Evolutionary conservation across 2,329 filamentous ascomycete genomes (phyloP).

Genomic region (Thermothelomyces thermophilus): DNA sequence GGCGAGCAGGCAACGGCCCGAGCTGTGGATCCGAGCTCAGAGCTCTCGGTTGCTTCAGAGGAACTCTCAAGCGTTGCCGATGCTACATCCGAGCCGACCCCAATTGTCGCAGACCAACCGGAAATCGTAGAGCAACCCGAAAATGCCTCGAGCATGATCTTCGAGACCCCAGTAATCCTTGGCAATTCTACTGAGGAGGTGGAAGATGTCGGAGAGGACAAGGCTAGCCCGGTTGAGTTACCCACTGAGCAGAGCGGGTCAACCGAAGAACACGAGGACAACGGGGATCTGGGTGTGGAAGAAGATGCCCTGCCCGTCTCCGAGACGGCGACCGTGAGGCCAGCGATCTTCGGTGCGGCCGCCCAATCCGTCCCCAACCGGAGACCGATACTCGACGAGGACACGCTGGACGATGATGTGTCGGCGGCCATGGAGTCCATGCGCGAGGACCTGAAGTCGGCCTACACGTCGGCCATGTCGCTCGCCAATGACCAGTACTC

Average conservation of each 20-base stretch:
- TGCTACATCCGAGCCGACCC: conserved; percentile 14
- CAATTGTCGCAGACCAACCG: conserved; percentile 8
- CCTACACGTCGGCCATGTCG: conserved; percentile 59
- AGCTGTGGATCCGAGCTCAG: neutral
- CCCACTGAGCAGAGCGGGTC: neutral
- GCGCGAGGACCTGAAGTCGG: conserved; percentile 29
- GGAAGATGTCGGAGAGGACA: conserved; percentile 11
- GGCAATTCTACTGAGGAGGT: conserved; percentile 23
- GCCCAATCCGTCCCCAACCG: conserved; percentile 44
- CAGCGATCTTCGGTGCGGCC: conserved; percentile 44
- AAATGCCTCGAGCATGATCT: conserved; percentile 21
- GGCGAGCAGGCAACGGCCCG: neutral
- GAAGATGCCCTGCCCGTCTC: conserved; percentile 14
- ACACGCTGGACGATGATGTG: conserved; percentile 35
- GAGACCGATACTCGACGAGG: conserved; percentile 45
- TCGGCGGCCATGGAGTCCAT: conserved; percentile 32
- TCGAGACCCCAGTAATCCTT: conserved; percentile 31
- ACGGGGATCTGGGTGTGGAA: neutral
- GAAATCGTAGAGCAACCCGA: conserved; percentile 15
- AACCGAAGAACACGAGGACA: neutral
- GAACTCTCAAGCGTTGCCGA: conserved; percentile 18
- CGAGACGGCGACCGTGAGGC: conserved; percentile 35
- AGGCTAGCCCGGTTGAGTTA: conserved; percentile 17
- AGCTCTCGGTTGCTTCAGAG: conserved; percentile 14
- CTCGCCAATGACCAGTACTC: conserved; percentile 62